Conservation (phyloP, 2,329 filamentous ascomycete species). For the Xylaria digitata region DNA sequence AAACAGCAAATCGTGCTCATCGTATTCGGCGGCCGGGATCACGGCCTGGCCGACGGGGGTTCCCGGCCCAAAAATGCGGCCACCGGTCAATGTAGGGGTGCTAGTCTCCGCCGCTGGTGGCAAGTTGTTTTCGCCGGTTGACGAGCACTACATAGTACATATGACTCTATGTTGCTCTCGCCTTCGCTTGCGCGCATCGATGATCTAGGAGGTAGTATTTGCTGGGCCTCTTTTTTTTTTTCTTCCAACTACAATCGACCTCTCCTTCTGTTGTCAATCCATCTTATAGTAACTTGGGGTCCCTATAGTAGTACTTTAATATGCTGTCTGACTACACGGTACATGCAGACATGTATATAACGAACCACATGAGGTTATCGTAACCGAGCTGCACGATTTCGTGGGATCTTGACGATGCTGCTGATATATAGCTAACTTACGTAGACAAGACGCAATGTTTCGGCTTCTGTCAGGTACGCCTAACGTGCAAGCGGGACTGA, state of each 20-base stretch:
- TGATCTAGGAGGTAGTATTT: constrained; percentile 12
- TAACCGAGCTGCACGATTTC: constrained; percentile 30
- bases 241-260: constrained; percentile 7
- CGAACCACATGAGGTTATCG: constrained; percentile 30
- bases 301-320: background rate
- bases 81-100: constrained; percentile 40
- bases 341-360: constrained; percentile 33
- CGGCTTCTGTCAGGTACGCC: constrained; percentile 31
- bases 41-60: constrained; percentile 41
- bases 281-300: constrained; percentile 15
- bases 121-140: constrained; percentile 21
- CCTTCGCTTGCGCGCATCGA: constrained; percentile 18
- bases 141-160: constrained; percentile 24
- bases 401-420: constrained; percentile 22
- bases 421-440: constrained; percentile 29
- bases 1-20: constrained; percentile 40
- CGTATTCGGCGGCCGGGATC: constrained; percentile 39
- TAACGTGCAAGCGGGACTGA: constrained; percentile 26
- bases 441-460: constrained; percentile 32
- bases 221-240: background rate
- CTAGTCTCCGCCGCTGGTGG: constrained; percentile 44
- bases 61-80: constrained; percentile 35
- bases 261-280: constrained; percentile 8
- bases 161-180: constrained; percentile 13
- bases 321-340: constrained; percentile 32